A percentile compares a stretch with the other conserved stretches of the same genome.
These are phyloP conservation scores for Theobroma grandiflorum DNA, from an alignment of 441 rosid species.

Conservation along the genomic window DNA sequence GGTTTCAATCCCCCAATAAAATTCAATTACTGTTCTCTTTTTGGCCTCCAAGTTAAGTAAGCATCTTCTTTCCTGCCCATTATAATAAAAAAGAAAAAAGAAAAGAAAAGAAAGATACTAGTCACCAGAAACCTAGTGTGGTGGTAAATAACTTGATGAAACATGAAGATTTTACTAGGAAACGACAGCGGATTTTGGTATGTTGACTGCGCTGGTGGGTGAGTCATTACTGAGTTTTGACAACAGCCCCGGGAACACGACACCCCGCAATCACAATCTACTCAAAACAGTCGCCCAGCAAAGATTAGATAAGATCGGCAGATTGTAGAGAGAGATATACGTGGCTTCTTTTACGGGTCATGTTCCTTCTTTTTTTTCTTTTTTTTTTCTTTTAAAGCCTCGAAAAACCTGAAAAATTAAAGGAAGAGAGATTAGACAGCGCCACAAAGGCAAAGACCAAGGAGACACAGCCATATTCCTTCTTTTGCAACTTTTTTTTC, in stretches of 20 bases:
- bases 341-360: slow-evolving; percentile 26
- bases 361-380: slow-evolving; percentile 22
- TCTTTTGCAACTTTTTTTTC: slow-evolving; percentile 16
- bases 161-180: background rate
- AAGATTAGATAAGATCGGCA: background rate
- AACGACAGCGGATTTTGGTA: background rate
- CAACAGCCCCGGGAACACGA: background rate
- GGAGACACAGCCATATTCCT: slow-evolving; percentile 26
- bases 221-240: background rate
- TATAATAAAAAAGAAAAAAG: background rate
- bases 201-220: background rate
- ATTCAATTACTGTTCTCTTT: background rate
- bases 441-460: slow-evolving; percentile 17
- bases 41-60: slow-evolving; percentile 4
- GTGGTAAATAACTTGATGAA: background rate
- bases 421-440: slow-evolving; percentile 3
- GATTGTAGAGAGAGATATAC: background rate
- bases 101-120: background rate
- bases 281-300: background rate
- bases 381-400: slow-evolving; percentile 1
- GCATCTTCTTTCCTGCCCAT: background rate
- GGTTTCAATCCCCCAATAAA: background rate
- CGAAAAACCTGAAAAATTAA: background rate
- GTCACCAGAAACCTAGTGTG: background rate
- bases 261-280: background rate